These are phyloP conservation scores for Parastagonospora nodorum DNA, from an alignment of 2,329 filamentous ascomycete species.

Conservation along the genomic window DNA sequence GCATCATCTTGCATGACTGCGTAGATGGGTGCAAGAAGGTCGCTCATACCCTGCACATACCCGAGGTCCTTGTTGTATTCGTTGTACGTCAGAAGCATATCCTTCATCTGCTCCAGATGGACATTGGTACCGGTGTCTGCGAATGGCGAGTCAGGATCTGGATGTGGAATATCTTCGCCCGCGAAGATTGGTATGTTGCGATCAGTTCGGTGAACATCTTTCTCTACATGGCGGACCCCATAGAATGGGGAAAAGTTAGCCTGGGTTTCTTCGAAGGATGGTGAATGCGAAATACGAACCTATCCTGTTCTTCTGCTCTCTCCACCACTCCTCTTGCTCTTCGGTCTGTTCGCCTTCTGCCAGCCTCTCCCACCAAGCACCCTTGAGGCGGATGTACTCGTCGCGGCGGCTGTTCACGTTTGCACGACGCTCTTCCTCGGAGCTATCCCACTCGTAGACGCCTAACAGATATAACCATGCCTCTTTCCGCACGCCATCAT, in stretches of 20 bases:
- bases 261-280: conserved; percentile 10
- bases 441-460: conserved; percentile 92
- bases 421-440: conserved; percentile 79
- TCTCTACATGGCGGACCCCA: conserved; percentile 72
- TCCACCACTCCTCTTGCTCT: conserved; percentile 93
- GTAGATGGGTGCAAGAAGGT: conserved; percentile 93
- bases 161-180: conserved; percentile 94
- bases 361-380: conserved; percentile 93
- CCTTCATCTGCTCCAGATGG: conserved; percentile 98
- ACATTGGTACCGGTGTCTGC: conserved; percentile 93
- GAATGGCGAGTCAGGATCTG: conserved; percentile 94
- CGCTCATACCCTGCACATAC: conserved; percentile 98
- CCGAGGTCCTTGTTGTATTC: conserved; percentile 95
- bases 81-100: conserved; percentile 98
- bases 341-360: conserved; percentile 79
- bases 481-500: conserved; percentile 93
- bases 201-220: conserved; percentile 97
- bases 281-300: conserved; percentile 63
- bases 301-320: conserved; percentile 90
- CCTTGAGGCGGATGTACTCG: conserved; percentile 92
- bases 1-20: conserved; percentile 97
- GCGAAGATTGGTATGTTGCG: conserved; percentile 93
- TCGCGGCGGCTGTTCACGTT: conserved; percentile 85
- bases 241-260: conserved; percentile 59
- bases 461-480: conserved; percentile 95